Base-by-base conservation (phyloP, 257 asterid species). In the Parsonsia alboflavescens region DNA sequence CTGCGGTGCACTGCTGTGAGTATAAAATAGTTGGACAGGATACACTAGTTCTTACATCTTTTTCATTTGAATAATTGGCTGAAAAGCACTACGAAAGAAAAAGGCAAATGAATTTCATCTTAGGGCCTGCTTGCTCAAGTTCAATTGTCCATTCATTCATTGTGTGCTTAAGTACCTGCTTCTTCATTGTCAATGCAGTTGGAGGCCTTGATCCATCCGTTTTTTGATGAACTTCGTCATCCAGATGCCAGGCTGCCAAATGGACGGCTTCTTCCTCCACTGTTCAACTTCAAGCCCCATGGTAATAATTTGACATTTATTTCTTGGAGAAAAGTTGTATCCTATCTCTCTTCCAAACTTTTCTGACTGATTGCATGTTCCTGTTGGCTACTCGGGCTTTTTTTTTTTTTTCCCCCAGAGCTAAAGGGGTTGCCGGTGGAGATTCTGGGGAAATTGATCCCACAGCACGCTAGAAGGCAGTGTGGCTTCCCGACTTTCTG, bases 1-100 rank as follows among this genome's bases (percentile, higher is more conserved):
- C 85, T 91, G 36, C 91, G 96, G 36, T 83, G 87, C 85, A 82
- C 90, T 42, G 90, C 97, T 82, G 96, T 91, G 81, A 91, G 96
- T 86, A 76, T 36, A 81, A 56, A 28, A 30, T 26, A 22, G 17
- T 24, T n/a, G 39, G 15, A 9, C 67, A 36, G 21, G 22, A 12
- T 12, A 10, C 1, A 10, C 45, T 36, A 2, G 21, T 72, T 42
- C n/a, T 22, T 33, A 16, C 41, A 42, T 42, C 50, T 59, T 73
- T n/a, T 58, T 21, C 33, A 41, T 45, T 30, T 39, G 70, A 6
- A 58, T 33, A 17, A 1, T 62, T 4, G 2, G n/a, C 26, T 8
- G 12, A 41, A 50, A 39, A 39, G 22, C 9, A 13, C n/a, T n/a
- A n/a, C n/a, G 39, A 33, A 7, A 1, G 16, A 3, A 10, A 33